Conservation (phyloP, 2,329 filamentous ascomycete species). For the Pseudogymnoascus sp. region DNA sequence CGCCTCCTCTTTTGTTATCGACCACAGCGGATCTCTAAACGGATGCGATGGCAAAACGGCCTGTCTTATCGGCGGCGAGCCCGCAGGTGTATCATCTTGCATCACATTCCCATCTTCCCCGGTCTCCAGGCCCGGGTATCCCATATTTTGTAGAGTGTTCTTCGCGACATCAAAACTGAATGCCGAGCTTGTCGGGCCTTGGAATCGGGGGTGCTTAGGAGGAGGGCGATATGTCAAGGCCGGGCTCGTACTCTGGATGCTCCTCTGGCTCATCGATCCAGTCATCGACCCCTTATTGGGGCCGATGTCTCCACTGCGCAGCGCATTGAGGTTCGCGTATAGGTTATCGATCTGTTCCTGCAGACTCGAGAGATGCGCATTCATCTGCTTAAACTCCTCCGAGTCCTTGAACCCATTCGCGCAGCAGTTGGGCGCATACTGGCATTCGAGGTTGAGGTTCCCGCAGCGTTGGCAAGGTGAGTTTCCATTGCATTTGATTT, state of each 20-base stretch:
- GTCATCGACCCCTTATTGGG: neutral
- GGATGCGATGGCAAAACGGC: conserved; percentile 26
- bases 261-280: conserved; percentile 6
- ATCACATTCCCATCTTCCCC: conserved; percentile 52
- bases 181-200: conserved; percentile 76
- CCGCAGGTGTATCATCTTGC: conserved; percentile 43
- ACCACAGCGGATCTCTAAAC: conserved; percentile 69
- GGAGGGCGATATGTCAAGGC: neutral
- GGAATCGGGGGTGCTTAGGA: conserved; percentile 51
- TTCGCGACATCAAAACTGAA: conserved; percentile 85
- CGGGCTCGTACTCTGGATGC: neutral
- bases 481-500: conserved; percentile 68
- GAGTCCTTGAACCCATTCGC: conserved; percentile 82
- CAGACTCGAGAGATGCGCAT: conserved; percentile 61
- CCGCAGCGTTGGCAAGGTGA: conserved; percentile 60
- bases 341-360: conserved; percentile 80
- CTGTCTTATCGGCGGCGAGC: conserved; percentile 13
- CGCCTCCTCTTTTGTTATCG: conserved; percentile 71
- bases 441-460: conserved; percentile 58
- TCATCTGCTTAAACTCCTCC: conserved; percentile 81
- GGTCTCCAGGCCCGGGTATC: conserved; percentile 61
- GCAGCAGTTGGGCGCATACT: conserved; percentile 61
- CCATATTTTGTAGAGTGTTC: conserved; percentile 81
- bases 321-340: conserved; percentile 60
- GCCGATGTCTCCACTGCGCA: conserved; percentile 39